Conservation (phyloP, 148 eudicot genomes). For the Nepenthes mirabilis region DNA sequence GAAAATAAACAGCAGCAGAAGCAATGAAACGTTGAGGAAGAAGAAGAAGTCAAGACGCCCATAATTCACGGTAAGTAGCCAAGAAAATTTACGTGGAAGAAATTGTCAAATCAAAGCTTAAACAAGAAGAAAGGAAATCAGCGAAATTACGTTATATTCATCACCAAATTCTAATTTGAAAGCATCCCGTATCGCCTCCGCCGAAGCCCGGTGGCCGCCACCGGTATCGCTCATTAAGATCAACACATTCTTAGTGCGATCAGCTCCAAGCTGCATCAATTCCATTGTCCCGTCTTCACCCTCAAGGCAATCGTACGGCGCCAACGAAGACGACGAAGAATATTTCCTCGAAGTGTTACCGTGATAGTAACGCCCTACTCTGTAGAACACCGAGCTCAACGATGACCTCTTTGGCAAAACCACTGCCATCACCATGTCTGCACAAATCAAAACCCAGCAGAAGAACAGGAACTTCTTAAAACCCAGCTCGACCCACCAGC, state of each 20-base stretch:
- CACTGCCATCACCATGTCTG: slow-evolving; percentile 36
- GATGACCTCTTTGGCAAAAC: slow-evolving; percentile 41
- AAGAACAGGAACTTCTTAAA: neutral
- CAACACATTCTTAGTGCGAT: slow-evolving; percentile 77
- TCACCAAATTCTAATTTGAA: slow-evolving; percentile 76
- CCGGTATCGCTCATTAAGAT: slow-evolving; percentile 99
- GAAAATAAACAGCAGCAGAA: too few species aligned
- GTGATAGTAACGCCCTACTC: slow-evolving; percentile 43
- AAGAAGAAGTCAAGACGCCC: too few species aligned
- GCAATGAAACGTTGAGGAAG: too few species aligned
- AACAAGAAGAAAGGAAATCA: neutral
- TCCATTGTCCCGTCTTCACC: slow-evolving; percentile 75
- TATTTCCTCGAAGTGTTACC: slow-evolving; percentile 5
- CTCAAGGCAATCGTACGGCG: slow-evolving; percentile 19
- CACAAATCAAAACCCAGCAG: slow-evolving; percentile 4
- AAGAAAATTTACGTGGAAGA: neutral
- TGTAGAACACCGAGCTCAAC: slow-evolving; percentile 51
- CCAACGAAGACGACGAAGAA: slow-evolving; percentile 9
- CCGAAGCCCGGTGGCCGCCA: slow-evolving; percentile 94
- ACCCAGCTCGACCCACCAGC: too few species aligned
- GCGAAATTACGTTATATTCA: slow-evolving; percentile 57
- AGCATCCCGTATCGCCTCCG: slow-evolving; percentile 90
- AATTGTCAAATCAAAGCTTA: neutral
- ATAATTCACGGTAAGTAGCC: too few species aligned
- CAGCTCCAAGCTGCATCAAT: slow-evolving; percentile 82